These are phyloP conservation scores for Solanum tarijense DNA, from an alignment of 257 asterid species.

Conservation along the genomic window DNA sequence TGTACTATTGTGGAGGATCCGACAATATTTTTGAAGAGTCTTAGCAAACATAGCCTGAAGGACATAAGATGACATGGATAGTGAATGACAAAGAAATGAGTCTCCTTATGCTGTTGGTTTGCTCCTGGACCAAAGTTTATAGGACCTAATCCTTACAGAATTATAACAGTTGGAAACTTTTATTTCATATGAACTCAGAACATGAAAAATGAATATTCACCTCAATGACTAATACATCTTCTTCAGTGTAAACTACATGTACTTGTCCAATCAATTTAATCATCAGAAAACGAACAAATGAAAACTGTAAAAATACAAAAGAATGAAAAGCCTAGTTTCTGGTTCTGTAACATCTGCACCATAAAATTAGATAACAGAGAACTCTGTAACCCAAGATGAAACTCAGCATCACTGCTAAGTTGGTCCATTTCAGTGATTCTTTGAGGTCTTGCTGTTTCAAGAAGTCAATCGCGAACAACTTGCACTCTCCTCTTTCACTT, in stretches of 20 bases:
- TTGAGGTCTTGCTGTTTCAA: conserved; percentile 49
- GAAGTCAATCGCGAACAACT: conserved; percentile 37
- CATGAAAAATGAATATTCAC: background rate
- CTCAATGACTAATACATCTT: background rate
- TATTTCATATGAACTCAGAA: conserved; percentile 1
- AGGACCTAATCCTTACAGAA: background rate
- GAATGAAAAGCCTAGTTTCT: conserved; percentile 21
- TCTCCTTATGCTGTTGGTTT: background rate
- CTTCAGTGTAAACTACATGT: background rate
- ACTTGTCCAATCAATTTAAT: background rate
- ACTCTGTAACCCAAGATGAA: conserved; percentile 63
- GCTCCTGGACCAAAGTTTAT: background rate
- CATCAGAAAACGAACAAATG: background rate
- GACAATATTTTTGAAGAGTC: background rate
- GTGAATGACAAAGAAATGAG: background rate
- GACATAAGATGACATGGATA: background rate
- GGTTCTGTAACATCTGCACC: conserved; percentile 46
- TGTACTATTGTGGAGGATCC: background rate
- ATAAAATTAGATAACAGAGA: conserved; percentile 48
- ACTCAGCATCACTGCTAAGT: conserved; percentile 56
- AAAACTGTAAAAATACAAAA: background rate
- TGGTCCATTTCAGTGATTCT: conserved; percentile 57
- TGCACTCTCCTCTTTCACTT: conserved; percentile 33
- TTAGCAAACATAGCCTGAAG: background rate
- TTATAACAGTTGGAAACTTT: background rate